Evolutionary conservation across 1,284 basidiomycete genomes (phyloP).

Genomic region (Inonotus hispidus): DNA sequence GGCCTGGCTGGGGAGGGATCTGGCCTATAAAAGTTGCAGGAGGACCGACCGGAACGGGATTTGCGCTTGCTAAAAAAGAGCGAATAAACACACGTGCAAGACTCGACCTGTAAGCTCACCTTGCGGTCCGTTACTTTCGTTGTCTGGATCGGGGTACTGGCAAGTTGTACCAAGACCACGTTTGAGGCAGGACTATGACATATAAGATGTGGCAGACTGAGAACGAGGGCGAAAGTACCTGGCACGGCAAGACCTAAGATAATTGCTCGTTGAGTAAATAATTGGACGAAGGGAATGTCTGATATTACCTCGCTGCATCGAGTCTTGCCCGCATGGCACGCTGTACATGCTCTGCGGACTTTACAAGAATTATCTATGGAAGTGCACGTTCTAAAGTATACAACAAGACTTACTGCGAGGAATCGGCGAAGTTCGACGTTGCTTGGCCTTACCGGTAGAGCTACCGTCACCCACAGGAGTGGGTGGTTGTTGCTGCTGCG

Average conservation of each 20-base stretch:
- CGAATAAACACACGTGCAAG: neutral
- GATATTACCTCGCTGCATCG: slow-evolving; percentile 54
- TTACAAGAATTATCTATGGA: slow-evolving; percentile 4
- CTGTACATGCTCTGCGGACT: slow-evolving; percentile 67
- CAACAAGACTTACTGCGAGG: slow-evolving; percentile 36
- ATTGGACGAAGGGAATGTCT: neutral
- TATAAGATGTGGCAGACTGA: slow-evolving; percentile 6
- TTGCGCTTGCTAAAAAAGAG: slow-evolving; percentile 1
- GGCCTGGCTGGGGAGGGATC: slow-evolving; percentile 28
- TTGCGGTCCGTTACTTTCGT: slow-evolving; percentile 35
- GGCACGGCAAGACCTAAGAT: slow-evolving; percentile 54
- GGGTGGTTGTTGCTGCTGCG: slow-evolving; percentile 24
- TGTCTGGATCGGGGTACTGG: slow-evolving; percentile 72
- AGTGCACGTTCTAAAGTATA: too few relatives aligned
- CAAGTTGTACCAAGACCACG: slow-evolving; percentile 62
- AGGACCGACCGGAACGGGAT: slow-evolving; percentile 2
- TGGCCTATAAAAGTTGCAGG: slow-evolving; percentile 10
- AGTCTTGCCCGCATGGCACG: slow-evolving; percentile 77
- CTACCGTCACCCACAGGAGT: slow-evolving; percentile 15
- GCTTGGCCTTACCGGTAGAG: slow-evolving; percentile 11
- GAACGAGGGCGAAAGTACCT: slow-evolving; percentile 39
- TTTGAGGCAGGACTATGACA: slow-evolving; percentile 63
- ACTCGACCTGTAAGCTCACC: neutral
- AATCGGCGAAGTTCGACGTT: slow-evolving; percentile 22
- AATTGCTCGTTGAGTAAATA: neutral